These are phyloP conservation scores for Lathyrus sativus DNA, from an alignment of 306 rosid species.

Conservation along the genomic window DNA sequence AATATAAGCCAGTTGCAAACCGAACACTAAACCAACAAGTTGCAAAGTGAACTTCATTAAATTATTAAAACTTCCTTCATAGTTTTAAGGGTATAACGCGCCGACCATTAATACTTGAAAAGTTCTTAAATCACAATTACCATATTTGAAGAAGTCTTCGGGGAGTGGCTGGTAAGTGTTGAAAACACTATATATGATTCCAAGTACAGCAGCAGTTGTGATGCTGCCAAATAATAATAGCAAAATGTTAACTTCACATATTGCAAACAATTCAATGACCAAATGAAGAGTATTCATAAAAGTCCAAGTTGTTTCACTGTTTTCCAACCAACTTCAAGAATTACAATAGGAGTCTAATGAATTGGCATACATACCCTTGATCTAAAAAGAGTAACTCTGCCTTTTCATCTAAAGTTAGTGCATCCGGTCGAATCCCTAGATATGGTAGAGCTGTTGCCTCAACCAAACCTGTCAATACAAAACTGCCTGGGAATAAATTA, in stretches of 20 bases:
- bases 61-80: conserved; percentile 1
- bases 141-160: conserved; percentile 73
- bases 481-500: conserved; percentile 94
- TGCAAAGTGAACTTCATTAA: conserved; percentile 17
- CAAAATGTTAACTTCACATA: conserved; percentile 28
- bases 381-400: conserved; percentile 81
- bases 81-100: conserved; percentile 5
- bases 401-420: conserved; percentile 80
- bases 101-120: conserved; percentile 19
- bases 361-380: conserved; percentile 74
- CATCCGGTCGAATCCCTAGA: conserved; percentile 69
- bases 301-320: conserved; percentile 19
- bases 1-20: conserved; percentile 18
- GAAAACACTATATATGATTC: conserved; percentile 62
- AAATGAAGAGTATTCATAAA: conserved; percentile 21
- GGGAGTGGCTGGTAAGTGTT: conserved; percentile 78
- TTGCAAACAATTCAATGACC: conserved; percentile 21
- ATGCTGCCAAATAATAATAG: conserved; percentile 57
- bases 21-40: conserved; percentile 23
- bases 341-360: conserved; percentile 28
- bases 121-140: conserved; percentile 52
- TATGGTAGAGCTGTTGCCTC: conserved; percentile 85
- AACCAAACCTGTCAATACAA: conserved; percentile 91
- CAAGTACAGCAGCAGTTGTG: conserved; percentile 82
- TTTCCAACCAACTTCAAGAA: conserved; percentile 29